A percentile compares a stretch with the other conserved stretches of the same genome.
Evolutionary conservation across 2,329 filamentous ascomycete species (phyloP).

Genomic region (Xylariaceae sp.): DNA sequence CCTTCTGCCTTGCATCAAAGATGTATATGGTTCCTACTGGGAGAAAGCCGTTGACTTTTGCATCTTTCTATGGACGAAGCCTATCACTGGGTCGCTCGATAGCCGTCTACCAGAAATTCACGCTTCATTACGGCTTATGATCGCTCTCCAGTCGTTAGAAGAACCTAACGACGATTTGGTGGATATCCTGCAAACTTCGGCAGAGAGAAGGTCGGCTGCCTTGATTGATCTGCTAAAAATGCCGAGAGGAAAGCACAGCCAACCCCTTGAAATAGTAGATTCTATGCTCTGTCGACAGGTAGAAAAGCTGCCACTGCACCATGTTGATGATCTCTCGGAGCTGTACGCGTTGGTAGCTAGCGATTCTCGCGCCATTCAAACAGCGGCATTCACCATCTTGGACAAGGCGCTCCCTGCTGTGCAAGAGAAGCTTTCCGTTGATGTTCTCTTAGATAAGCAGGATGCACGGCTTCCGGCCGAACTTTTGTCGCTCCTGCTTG

Average conservation of each 20-base stretch:
- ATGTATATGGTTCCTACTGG: slow-evolving; percentile 92
- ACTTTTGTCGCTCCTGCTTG: slow-evolving; percentile 80
- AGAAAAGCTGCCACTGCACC: slow-evolving; percentile 64
- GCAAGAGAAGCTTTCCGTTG: slow-evolving; percentile 83
- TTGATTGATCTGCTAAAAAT: slow-evolving; percentile 69
- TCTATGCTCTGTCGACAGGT: slow-evolving; percentile 74
- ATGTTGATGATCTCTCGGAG: slow-evolving; percentile 67
- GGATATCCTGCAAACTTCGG: slow-evolving; percentile 71
- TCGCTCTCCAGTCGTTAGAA: slow-evolving; percentile 65
- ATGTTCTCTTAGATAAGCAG: slow-evolving; percentile 73
- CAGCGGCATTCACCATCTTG: slow-evolving; percentile 79
- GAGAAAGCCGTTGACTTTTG: slow-evolving; percentile 66
- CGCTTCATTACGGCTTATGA: slow-evolving; percentile 74
- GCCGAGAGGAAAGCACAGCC: slow-evolving; percentile 53
- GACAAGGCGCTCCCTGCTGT: slow-evolving; percentile 77
- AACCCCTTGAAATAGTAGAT: slow-evolving; percentile 78
- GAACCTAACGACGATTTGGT: slow-evolving; percentile 86
- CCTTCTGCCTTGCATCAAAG: slow-evolving; percentile 75
- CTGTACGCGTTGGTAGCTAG: slow-evolving; percentile 80
- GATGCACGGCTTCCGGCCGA: slow-evolving; percentile 80
- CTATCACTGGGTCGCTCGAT: slow-evolving; percentile 49
- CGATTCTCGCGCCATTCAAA: slow-evolving; percentile 76
- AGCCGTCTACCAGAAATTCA: slow-evolving; percentile 68
- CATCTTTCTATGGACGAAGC: slow-evolving; percentile 61
- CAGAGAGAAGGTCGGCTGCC: slow-evolving; percentile 60